Conservation (phyloP, 441 rosid species). For the Raphanus hybrid region DNA sequence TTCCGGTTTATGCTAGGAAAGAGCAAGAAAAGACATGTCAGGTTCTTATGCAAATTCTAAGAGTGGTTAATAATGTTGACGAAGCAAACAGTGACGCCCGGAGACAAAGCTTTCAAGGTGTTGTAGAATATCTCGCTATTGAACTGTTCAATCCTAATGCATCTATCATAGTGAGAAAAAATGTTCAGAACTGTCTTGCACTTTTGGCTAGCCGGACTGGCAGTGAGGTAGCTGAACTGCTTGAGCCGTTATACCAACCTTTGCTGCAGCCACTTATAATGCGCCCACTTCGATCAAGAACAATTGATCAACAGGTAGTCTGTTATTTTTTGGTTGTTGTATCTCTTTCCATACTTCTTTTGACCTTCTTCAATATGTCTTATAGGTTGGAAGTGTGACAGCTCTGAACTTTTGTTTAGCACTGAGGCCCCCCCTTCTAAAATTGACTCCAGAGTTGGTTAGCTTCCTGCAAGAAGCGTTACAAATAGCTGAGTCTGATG, state of each 20-base stretch:
- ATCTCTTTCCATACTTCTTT: slow-evolving; percentile 30
- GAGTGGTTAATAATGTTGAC: slow-evolving; percentile 96
- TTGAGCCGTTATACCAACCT: slow-evolving; percentile 90
- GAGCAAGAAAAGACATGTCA: slow-evolving; percentile 99
- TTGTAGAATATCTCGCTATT: slow-evolving; percentile 87
- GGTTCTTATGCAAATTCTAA: slow-evolving; percentile 96
- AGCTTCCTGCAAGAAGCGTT: slow-evolving; percentile 97
- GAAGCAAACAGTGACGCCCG: slow-evolving; percentile 94
- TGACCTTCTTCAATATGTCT: slow-evolving; percentile 46
- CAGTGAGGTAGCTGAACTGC: slow-evolving; percentile 96
- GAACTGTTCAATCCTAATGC: slow-evolving; percentile 94
- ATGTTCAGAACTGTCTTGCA: slow-evolving; percentile 94
- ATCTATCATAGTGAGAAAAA: slow-evolving; percentile 85
- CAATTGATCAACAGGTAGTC: slow-evolving; percentile 93
- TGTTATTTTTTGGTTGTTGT: slow-evolving; percentile 31
- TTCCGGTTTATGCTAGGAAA: slow-evolving; percentile 90
- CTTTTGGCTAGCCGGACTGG: slow-evolving; percentile 99
- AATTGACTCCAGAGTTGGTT: slow-evolving; percentile 92
- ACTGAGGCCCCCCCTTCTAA: slow-evolving; percentile 97
- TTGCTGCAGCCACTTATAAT: slow-evolving; percentile 89
- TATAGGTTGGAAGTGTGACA: slow-evolving; percentile 94
- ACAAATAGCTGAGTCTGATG: slow-evolving; percentile 99
- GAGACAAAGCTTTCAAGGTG: slow-evolving; percentile 90
- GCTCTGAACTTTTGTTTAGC: slow-evolving; percentile 97
- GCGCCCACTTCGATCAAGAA: slow-evolving; percentile 88